Conservation (phyloP, 2,329 filamentous ascomycete species). For the Microsporum audouinii region DNA sequence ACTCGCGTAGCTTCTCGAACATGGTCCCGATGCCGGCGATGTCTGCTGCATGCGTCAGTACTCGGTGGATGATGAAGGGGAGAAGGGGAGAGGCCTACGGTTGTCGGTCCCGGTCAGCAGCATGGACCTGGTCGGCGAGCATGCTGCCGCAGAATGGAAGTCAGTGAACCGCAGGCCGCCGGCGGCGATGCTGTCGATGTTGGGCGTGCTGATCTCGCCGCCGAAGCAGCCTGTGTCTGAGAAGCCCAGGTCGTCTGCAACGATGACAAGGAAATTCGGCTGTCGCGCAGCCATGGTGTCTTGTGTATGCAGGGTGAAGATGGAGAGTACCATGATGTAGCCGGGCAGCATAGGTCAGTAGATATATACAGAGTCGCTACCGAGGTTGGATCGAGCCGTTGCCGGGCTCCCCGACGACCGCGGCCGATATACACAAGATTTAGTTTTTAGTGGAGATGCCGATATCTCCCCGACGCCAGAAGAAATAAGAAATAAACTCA, state of each 20-base stretch:
- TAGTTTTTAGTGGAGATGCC: no score
- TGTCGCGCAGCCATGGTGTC: no score
- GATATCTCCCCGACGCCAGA: no score
- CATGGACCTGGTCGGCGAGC: conserved; percentile 56
- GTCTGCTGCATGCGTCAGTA: conserved; percentile 18
- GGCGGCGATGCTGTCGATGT: conserved; percentile 44
- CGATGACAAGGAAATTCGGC: no score
- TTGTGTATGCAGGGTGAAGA: no score
- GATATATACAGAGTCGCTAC: no score
- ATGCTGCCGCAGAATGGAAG: conserved; percentile 54
- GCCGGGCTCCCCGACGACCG: no score
- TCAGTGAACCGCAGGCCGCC: conserved; percentile 49
- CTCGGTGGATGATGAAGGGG: neutral
- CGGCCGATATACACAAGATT: no score
- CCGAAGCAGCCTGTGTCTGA: conserved; percentile 50
- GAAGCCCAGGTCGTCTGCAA: conserved; percentile 36
- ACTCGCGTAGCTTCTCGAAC: conserved; percentile 44
- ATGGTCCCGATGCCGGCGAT: conserved; percentile 46
- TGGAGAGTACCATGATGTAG: no score
- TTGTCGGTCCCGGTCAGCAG: conserved; percentile 55
- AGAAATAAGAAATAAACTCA: no score
- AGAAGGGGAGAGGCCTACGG: conserved; percentile 37
- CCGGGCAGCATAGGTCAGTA: no score
- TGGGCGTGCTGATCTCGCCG: conserved; percentile 49
- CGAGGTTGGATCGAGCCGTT: no score